These are phyloP conservation scores for Paecilomyces fulvus DNA, from an alignment of 2,329 filamentous ascomycete genomes.

Conservation along the genomic window DNA sequence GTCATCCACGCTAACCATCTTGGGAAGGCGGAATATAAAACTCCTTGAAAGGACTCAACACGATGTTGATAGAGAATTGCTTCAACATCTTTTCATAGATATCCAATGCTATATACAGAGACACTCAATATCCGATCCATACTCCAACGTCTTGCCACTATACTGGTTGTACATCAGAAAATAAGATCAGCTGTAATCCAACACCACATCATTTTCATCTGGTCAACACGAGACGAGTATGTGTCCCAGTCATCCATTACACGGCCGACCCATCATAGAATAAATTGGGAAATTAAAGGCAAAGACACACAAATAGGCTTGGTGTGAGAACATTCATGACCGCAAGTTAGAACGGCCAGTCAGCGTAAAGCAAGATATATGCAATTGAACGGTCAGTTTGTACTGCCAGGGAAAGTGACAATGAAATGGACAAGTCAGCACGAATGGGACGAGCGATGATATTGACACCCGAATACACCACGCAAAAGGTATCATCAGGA, in stretches of 20 bases:
- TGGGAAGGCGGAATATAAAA: background rate
- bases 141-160: background rate
- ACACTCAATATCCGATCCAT: background rate
- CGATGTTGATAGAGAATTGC: too few relatives aligned
- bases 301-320: background rate
- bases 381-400: background rate
- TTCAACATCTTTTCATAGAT: background rate
- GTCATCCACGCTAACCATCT: slow-evolving; percentile 13
- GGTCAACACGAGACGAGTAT: background rate
- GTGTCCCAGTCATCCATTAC: background rate
- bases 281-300: background rate
- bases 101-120: background rate
- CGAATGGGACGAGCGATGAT: background rate
- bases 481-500: background rate
- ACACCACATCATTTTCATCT: background rate
- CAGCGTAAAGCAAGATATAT: background rate
- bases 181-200: background rate
- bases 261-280: background rate
- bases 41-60: too few relatives aligned
- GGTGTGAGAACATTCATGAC: background rate
- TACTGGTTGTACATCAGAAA: background rate
- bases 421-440: background rate
- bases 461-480: background rate
- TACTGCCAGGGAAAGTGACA: background rate
- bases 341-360: background rate